phyloP scores from a whole-genome alignment of 352 stramenopile genomes.

The Aphanomyces invadans region DNA sequence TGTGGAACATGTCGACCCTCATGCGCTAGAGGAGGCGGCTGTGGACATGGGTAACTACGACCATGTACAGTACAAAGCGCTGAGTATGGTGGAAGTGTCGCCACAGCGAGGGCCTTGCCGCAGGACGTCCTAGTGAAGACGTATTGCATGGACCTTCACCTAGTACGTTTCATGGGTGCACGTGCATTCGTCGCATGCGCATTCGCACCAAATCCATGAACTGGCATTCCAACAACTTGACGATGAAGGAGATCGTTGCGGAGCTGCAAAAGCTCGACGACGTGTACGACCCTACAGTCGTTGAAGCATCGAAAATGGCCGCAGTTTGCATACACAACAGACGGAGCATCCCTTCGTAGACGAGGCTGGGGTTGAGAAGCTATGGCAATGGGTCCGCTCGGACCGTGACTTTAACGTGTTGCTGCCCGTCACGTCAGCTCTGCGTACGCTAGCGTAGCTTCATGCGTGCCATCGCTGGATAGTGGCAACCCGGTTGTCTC shows the following conservation, averaged over 20 bases:
- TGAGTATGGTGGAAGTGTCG: not conserved
- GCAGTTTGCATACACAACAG: too few relatives aligned
- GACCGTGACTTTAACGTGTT: not conserved
- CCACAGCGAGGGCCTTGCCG: not conserved
- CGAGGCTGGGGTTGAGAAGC: not conserved
- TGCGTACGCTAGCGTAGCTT: not conserved
- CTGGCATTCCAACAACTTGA: slow-evolving; percentile 7
- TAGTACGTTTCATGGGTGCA: not conserved
- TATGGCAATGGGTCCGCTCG: not conserved
- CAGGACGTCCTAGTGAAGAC: not conserved
- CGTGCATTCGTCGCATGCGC: not conserved
- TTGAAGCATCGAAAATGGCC: too few relatives aligned
- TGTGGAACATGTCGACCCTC: too few relatives aligned
- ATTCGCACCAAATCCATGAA: not conserved
- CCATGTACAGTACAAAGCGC: not conserved
- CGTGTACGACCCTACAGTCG: too few relatives aligned
- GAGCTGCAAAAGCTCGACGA: not conserved
- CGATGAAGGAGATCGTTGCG: slow-evolving; percentile 7
- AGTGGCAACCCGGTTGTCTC: not conserved
- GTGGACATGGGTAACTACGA: too few relatives aligned
- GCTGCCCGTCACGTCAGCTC: not conserved
- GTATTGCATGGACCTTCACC: not conserved
- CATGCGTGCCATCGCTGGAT: slow-evolving; percentile 5
- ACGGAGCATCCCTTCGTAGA: too few relatives aligned
- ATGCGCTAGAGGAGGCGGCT: too few relatives aligned